A percentile compares a stretch with the other conserved stretches of the same genome.
phyloP scores from a whole-genome alignment of 208 protist species.

The Baffinella frigidus region DNA sequence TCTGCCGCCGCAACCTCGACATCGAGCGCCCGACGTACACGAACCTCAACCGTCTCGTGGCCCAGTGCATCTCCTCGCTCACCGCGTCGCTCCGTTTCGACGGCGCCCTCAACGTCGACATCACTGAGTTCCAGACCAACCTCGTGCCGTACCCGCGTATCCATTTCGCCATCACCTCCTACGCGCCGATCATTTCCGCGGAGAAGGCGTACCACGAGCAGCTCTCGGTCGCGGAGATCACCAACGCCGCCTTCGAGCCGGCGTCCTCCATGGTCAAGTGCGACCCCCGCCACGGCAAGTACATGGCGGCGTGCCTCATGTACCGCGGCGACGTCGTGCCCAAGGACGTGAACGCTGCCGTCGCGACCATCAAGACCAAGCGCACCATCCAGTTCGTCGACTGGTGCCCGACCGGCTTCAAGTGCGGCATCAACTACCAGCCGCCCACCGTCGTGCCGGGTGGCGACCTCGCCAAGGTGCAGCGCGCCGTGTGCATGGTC shows the following conservation, averaged over 20 bases:
- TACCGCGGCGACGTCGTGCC: constrained; percentile 80
- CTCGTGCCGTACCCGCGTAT: constrained; percentile 95
- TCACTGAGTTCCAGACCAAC: constrained; percentile 96
- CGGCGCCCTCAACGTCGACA: constrained; percentile 91
- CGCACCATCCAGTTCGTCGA: constrained; percentile 79
- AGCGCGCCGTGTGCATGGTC: constrained; percentile 91
- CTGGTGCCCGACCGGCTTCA: constrained; percentile 80
- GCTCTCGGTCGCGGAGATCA: constrained; percentile 78
- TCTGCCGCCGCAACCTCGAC: constrained; percentile 84
- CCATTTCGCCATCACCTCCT: constrained; percentile 87
- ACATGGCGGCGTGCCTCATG: constrained; percentile 81
- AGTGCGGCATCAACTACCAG: constrained; percentile 95
- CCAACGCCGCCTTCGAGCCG: constrained; percentile 78
- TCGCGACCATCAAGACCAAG: constrained; percentile 79
- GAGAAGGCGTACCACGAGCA: constrained; percentile 79
- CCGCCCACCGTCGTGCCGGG: constrained; percentile 89
- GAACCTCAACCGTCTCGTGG: constrained; percentile 93
- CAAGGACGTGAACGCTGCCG: constrained; percentile 78
- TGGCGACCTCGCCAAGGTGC: constrained; percentile 88
- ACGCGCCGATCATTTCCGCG: constrained; percentile 73
- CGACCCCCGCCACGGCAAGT: constrained; percentile 78
- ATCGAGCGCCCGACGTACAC: constrained; percentile 89
- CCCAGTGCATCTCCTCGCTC: constrained; percentile 89
- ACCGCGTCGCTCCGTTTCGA: constrained; percentile 92
- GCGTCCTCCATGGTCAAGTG: constrained; percentile 79